Evolutionary conservation across 1,284 basidiomycete species (phyloP).

Genomic region (Xerocomus amazonicus): DNA sequence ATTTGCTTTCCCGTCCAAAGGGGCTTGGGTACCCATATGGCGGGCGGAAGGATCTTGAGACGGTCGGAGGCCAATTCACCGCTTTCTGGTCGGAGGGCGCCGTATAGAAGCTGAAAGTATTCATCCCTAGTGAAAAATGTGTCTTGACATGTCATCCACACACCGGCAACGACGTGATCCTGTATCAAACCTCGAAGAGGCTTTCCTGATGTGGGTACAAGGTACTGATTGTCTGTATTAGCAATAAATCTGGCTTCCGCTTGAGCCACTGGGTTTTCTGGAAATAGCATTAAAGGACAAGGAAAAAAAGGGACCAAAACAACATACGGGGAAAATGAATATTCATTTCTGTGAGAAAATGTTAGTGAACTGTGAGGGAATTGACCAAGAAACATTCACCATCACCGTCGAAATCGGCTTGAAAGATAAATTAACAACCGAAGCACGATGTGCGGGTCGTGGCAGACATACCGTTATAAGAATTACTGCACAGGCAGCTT

Average conservation of each 20-base stretch:
- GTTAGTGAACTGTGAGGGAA: constrained; percentile 13
- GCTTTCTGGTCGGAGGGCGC: constrained; percentile 89
- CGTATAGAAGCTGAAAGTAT: constrained; percentile 96
- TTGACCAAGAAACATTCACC: constrained; percentile 44
- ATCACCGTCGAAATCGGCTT: constrained; percentile 99
- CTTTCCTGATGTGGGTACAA: constrained; percentile 97
- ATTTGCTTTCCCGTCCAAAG: constrained; percentile 99
- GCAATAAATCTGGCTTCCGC: constrained; percentile 94
- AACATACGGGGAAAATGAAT: constrained; percentile 95
- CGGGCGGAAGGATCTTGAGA: constrained; percentile 83
- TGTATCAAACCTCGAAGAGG: constrained; percentile 98
- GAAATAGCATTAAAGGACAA: constrained; percentile 7
- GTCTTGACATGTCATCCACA: constrained; percentile 98
- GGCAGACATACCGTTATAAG: constrained; percentile 78
- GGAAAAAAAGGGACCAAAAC: constrained; percentile 3
- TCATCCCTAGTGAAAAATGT: constrained; percentile 94
- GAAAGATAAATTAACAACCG: constrained; percentile 15
- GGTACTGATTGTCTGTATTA: constrained; percentile 98
- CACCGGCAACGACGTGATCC: constrained; percentile 97
- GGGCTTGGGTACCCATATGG: constrained; percentile 87
- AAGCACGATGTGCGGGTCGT: constrained; percentile 2
- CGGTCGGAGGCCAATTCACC: constrained; percentile 64
- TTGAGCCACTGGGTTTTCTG: constrained; percentile 89
- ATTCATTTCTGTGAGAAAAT: constrained; percentile 81
- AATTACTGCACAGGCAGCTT: constrained; percentile 62